Evolutionary conservation across 345 rosid genomes (phyloP), one percentile per base, ranked within the genome.

Genomic region (Abelmoschus esculentus): DNA sequence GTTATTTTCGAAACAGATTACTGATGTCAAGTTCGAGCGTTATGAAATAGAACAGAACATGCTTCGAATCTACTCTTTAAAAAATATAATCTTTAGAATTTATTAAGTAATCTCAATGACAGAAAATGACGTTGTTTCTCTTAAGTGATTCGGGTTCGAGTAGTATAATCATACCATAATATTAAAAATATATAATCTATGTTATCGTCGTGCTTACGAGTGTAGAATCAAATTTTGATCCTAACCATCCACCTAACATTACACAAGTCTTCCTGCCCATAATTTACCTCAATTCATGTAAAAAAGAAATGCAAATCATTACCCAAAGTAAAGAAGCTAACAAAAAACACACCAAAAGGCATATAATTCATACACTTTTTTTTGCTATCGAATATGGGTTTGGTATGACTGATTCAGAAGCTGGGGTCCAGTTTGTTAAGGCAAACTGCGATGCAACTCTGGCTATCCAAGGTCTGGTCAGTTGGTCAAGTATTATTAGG

Each of bases 181-280:
- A 38, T 7, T 38, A 38, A 38, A 38, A 38, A 34, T 6, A 38
- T 7, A 2, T 7, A 1, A 9, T 38, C 42, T 38, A 7, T 52
- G 10, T 52, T 0, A 52, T 29, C 47, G 31, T 32, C 26, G 53
- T 53, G 17, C 44, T 31, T 50, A 67, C 31, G 28, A 49, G 10
- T 32, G 60, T 6, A n/a, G 34, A 26, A 26, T 63, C 26, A 42
- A 63, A 17, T n/a, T 44, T 65, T 71, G 73, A 73, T 73, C 17
- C 13, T 34, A 66, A 72, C 82, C 50, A 34, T 14, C 66, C 72
- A 78, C 83, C 85, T 76, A 81, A 80, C 65, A 22, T 7, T 28
- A 6, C 70, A 67, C 15, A 72, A 70, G 78, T 76, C 81, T 22
- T 53, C 61, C 50, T 12, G 53, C 34, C 22, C 74, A 72, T 81